phyloP scores from a whole-genome alignment of 257 asterid species.

The Salvia miltiorrhiza region DNA sequence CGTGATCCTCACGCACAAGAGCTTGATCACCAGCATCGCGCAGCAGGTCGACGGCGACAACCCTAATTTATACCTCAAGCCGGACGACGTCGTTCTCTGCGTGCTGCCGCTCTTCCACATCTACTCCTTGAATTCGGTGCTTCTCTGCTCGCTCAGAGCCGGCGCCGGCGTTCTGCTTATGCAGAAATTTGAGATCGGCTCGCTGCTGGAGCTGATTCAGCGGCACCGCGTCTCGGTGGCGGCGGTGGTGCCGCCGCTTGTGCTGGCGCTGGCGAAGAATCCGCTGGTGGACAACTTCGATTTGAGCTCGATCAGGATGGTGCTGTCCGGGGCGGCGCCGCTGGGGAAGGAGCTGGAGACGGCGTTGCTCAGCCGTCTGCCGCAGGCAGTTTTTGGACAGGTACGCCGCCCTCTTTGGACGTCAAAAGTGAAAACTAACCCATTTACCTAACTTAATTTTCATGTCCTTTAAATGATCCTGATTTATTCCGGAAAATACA shows the following conservation, averaged over 20 bases:
- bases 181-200: constrained; percentile 69
- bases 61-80: constrained; percentile 54
- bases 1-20: constrained; percentile 68
- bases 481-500: neutral
- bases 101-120: constrained; percentile 78
- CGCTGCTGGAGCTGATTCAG: constrained; percentile 62
- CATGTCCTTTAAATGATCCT: constrained; percentile 37
- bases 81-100: constrained; percentile 60
- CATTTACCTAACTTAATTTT: neutral
- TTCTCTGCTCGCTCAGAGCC: constrained; percentile 59
- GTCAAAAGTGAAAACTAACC: neutral
- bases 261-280: constrained; percentile 70
- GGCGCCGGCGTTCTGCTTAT: constrained; percentile 61
- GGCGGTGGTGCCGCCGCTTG: constrained; percentile 84
- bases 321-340: constrained; percentile 87
- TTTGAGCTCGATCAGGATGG: constrained; percentile 61
- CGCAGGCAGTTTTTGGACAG: constrained; percentile 90
- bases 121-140: constrained; percentile 58
- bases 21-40: constrained; percentile 66
- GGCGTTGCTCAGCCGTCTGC: constrained; percentile 57
- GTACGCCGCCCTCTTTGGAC: constrained; percentile 27
- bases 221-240: constrained; percentile 65
- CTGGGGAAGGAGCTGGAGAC: constrained; percentile 77
- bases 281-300: constrained; percentile 64
- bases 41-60: constrained; percentile 86